Percentiles rank a stretch among this genome's conserved stretches.
Conservation (phyloP, 495 filamentous ascomycete genomes). For the Hypoxylon perforatum region DNA sequence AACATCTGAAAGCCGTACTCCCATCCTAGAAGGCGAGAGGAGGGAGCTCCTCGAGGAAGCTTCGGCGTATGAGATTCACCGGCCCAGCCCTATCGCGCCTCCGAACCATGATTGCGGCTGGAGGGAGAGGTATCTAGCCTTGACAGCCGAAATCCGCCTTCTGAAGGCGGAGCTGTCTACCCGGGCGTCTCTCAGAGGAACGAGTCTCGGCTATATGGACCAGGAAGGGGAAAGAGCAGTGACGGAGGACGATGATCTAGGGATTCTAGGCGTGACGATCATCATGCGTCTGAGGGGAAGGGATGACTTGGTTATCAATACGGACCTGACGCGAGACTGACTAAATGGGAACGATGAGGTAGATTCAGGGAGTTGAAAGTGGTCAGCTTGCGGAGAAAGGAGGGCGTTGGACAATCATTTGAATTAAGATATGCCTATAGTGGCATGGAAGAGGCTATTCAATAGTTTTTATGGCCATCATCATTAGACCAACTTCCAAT, state of each 20-base stretch:
- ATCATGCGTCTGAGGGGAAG: conserved; percentile 56
- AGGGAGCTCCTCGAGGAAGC: neutral
- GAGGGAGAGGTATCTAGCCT: conserved; percentile 45
- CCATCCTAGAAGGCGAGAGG: neutral
- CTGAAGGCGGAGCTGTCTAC: conserved; percentile 43
- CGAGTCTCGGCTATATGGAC: conserved; percentile 17
- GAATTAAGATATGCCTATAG: too few relatives aligned
- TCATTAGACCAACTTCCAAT: conserved; percentile 22
- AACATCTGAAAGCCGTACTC: neutral
- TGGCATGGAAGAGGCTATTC: conserved; percentile 1
- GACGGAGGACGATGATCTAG: conserved; percentile 42
- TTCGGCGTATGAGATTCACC: conserved; percentile 24
- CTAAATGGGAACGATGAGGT: conserved; percentile 1
- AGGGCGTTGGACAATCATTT: neutral
- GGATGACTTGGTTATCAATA: conserved; percentile 60
- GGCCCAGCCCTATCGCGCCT: conserved; percentile 34
- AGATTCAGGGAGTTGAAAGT: neutral
- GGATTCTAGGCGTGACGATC: conserved; percentile 58
- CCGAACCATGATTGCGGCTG: conserved; percentile 49
- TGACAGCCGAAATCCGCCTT: conserved; percentile 44
- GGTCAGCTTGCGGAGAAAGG: too few relatives aligned
- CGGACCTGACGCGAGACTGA: conserved; percentile 47
- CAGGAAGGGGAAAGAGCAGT: conserved; percentile 2
- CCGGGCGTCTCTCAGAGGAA: conserved; percentile 22
- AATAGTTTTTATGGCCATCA: conserved; percentile 11